Evolutionary conservation across 441 rosid genomes (phyloP), one percentile per base, ranked within the genome.

Genomic region (Brassica hybrid): DNA sequence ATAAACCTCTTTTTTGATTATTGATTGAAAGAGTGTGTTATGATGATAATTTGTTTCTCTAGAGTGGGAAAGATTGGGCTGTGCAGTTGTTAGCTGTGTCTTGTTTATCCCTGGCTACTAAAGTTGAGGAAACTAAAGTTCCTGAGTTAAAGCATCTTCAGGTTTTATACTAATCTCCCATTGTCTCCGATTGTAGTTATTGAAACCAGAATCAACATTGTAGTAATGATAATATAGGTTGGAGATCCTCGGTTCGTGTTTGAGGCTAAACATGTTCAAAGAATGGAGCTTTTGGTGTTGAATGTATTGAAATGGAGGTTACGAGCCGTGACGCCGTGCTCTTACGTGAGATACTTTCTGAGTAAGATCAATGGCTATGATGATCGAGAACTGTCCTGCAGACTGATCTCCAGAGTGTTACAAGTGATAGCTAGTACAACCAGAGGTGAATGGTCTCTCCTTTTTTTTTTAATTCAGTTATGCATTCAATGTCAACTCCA

Each of bases 71-170:
- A 69, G 89, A 90, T 65, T 91, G 97, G 97, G 76, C 79, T 72
- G 85, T 89, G 79, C 94, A 88, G 81, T 87, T 89, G 21, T 81
- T 89, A 21, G 86, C 93, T 19, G 91, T 91, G 77, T 88, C 94
- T 45, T 91, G 97, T 79, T 80, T 89, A 76, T 89, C 94, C 56
- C 77, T 91, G 63, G 93, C 97, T 12, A 89, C 88, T 48, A 91
- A 91, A 80, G 83, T 91, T 80, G 94, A 87, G 79, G 97, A 91
- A 77, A 73, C 76, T 8, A 63, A 77, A 32, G 89, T 84, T 76
- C 93, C 94, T 67, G 62, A 83, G 34, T 67, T 88, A 27, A 10
- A 75, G 67, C 88, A 88, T 82, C 81, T 91, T 19, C 93, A 91
- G 75, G 63, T 85, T 25, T 60, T 11, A 61, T 82, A 27, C 81